Base-by-base conservation (phyloP, 352 stramenopile genomes). In the Pythium insidiosum region DNA sequence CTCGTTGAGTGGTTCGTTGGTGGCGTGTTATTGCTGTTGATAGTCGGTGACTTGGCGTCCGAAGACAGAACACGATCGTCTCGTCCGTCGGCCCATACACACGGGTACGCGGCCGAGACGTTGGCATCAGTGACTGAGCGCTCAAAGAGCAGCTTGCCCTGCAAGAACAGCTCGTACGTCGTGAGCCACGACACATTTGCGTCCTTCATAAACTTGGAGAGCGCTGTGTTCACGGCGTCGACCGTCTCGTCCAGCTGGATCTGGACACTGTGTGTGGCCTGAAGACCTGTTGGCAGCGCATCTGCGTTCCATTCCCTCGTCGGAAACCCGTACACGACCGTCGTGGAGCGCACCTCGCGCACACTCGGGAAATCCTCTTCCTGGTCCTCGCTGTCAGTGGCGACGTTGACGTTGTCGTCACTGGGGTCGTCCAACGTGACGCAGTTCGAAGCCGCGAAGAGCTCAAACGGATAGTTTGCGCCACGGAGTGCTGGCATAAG, bases 111-210 rank as follows among this genome's bases (percentile, higher is more conserved):
- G 4, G 47, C 40, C 1, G 50, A 56, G 2, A 59, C 54, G 29
- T 72, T 58, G 2, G 62, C 55, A 37, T 76, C 66, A 0, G 66
- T 70, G 0, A 71, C 35, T 0, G 51, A 58, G 3, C 62, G 40
- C 16, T 76, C 66, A 11, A 73, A 56, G n/a, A 73, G 30, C 13
- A 62, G 36, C 33, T 73, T 68, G 26, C 59, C 62, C 28, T 76
- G 66, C 2, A 76, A 43, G 10, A 73, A 53, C 31, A 76, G 49
- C 12, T 76, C 66, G 42, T 66, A 76, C 6, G 34, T 38, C 20
- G 47, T 63, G 9, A 46, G n/a, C 31, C 54, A 61, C 6, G 59
- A 44, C 6, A 73, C 51, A 0, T 50, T 56, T 0, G 61, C 47
- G 0, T 28, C 15, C 0, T 33, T 21, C 47, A n/a, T n/a, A n/a